Conservation (phyloP, 2,329 filamentous ascomycete genomes). For the Colletotrichum sp. region DNA sequence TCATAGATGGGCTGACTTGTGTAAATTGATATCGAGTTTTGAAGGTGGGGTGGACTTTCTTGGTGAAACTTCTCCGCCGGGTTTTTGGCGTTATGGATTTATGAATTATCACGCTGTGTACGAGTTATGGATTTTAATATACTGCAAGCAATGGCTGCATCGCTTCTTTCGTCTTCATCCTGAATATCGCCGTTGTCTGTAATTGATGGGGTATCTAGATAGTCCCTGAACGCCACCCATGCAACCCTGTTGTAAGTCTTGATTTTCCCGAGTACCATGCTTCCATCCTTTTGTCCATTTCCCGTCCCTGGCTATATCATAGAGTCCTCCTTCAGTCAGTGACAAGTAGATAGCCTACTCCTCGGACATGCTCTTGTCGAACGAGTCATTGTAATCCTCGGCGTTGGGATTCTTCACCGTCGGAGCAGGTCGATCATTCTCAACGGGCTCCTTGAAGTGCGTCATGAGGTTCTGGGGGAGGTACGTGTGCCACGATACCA, state of each 20-base stretch:
- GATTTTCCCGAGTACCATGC: not conserved
- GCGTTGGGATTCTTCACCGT: constrained; percentile 42
- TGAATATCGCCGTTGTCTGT: not conserved
- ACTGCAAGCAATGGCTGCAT: not conserved
- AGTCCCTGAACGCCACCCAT: not conserved
- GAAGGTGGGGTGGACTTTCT: not conserved
- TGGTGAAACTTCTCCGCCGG: not conserved
- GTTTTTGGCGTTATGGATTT: not conserved
- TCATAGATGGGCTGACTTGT: not conserved
- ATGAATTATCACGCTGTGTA: constrained; percentile 5
- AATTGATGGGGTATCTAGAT: not conserved
- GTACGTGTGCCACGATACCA: constrained; percentile 67
- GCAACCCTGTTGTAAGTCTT: not conserved
- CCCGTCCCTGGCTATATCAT: not conserved
- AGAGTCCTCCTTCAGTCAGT: not conserved
- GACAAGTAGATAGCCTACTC: not conserved
- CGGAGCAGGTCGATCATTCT: constrained; percentile 48
- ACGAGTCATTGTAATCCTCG: not conserved
- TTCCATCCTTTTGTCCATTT: not conserved
- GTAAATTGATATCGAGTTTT: not conserved
- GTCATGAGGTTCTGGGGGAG: constrained; percentile 74
- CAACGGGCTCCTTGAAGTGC: constrained; percentile 63
- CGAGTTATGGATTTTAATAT: not conserved
- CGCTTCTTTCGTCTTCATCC: not conserved
- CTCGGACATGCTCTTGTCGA: not conserved